Conservation (phyloP, 139 green algal species). For the Pedinophyceae sp. region DNA sequence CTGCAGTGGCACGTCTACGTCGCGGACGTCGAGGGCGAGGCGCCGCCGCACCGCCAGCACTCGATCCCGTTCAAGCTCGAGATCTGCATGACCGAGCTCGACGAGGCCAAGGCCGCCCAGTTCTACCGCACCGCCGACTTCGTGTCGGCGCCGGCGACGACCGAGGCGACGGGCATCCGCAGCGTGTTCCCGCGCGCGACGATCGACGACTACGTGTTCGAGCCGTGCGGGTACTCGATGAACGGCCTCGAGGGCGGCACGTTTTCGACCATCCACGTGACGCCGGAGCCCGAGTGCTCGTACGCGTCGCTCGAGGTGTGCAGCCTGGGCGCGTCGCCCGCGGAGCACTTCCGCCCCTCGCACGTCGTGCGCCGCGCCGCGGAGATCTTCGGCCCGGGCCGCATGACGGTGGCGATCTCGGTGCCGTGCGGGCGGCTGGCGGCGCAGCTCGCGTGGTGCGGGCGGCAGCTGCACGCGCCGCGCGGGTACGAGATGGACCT, state of each 20-base stretch:
- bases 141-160: conserved; percentile 37
- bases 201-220: conserved; percentile 96
- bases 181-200: conserved; percentile 47
- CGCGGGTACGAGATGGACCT: too few species aligned
- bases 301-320: conserved; percentile 86
- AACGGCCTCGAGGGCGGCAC: conserved; percentile 62
- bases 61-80: conserved; percentile 79
- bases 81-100: conserved; percentile 90
- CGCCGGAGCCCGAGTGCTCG: conserved; percentile 73
- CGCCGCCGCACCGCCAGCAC: conserved; percentile 7
- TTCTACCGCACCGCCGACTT: conserved; percentile 62
- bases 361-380: too few species aligned
- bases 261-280: conserved; percentile 95
- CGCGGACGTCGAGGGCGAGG: conserved; percentile 20
- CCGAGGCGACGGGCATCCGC: conserved; percentile 37
- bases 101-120: conserved; percentile 28
- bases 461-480: too few species aligned
- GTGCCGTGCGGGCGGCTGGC: too few species aligned
- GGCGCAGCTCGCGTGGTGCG: too few species aligned
- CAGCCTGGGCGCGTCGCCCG: conserved; percentile 39
- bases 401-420: too few species aligned
- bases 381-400: too few species aligned
- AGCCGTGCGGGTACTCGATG: conserved; percentile 98
- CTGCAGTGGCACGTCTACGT: conserved; percentile 92
- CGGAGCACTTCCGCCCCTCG: too few species aligned